These are phyloP conservation scores for Mucuna pruriens DNA, from an alignment of 306 rosid genomes.

Conservation along the genomic window DNA sequence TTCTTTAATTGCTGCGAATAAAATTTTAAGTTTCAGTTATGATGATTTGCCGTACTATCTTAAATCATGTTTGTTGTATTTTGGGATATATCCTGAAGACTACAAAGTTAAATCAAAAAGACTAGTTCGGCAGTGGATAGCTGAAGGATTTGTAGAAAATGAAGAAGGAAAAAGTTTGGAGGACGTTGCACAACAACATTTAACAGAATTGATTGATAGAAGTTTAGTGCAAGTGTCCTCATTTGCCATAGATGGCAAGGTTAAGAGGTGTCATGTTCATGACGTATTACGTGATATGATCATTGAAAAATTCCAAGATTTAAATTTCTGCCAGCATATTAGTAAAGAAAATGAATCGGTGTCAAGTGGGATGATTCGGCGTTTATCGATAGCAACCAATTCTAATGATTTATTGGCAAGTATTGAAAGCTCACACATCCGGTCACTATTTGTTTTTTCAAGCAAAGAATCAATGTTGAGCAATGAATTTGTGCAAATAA, in stretches of 20 bases:
- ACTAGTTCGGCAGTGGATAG: slow-evolving; percentile 26
- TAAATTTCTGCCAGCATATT: neutral
- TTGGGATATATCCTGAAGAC: slow-evolving; percentile 36
- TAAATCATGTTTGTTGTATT: slow-evolving; percentile 30
- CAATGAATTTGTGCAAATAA: neutral
- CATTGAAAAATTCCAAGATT: neutral
- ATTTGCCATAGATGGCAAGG: slow-evolving; percentile 20
- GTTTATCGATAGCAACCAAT: neutral
- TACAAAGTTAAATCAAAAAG: neutral
- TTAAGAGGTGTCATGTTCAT: neutral
- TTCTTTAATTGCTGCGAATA: neutral
- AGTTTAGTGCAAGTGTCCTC: slow-evolving; percentile 20
- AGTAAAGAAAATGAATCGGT: neutral
- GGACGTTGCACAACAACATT: slow-evolving; percentile 16
- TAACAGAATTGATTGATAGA: slow-evolving; percentile 22
- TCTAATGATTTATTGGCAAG: neutral
- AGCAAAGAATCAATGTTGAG: neutral
- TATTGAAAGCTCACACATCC: neutral
- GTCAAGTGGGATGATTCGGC: neutral
- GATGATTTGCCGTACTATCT: slow-evolving; percentile 34
- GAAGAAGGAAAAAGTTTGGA: slow-evolving; percentile 16
- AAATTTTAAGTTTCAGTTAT: slow-evolving; percentile 29
- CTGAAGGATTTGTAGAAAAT: slow-evolving; percentile 15
- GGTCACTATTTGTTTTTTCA: neutral
- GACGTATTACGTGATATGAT: slow-evolving; percentile 1